phyloP scores from a whole-genome alignment of 1,139 yeast species.

The Sugiyamaella neomexicana region DNA sequence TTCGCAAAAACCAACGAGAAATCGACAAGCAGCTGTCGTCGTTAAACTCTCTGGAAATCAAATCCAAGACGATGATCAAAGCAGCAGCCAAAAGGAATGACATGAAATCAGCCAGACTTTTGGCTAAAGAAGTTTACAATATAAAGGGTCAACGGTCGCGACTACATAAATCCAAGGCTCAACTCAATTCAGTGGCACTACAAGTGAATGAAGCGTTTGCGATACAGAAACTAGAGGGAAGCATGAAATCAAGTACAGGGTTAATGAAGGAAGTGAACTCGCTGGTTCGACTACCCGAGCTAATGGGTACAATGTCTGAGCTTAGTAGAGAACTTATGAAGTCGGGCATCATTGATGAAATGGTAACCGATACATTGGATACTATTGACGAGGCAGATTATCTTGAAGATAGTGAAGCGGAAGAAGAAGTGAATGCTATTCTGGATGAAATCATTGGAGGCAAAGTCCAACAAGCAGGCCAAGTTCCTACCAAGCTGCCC shows the following conservation, averaged over 20 bases:
- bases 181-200: constrained; percentile 81
- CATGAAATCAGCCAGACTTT: constrained; percentile 66
- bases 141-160: constrained; percentile 74
- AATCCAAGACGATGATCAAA: constrained; percentile 74
- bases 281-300: constrained; percentile 74
- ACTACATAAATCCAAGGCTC: constrained; percentile 77
- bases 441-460: constrained; percentile 52
- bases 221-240: constrained; percentile 76
- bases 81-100: constrained; percentile 80
- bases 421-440: constrained; percentile 65
- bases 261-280: constrained; percentile 89
- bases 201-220: constrained; percentile 92
- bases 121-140: constrained; percentile 79
- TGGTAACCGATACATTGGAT: constrained; percentile 91
- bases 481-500: constrained; percentile 43
- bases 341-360: constrained; percentile 89
- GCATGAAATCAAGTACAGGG: constrained; percentile 73
- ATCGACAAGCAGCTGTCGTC: constrained; percentile 70
- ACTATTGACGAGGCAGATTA: constrained; percentile 64
- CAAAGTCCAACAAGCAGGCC: constrained; percentile 39
- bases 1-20: constrained; percentile 83
- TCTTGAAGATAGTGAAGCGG: constrained; percentile 67
- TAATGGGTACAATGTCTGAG: constrained; percentile 82
- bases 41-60: constrained; percentile 54
- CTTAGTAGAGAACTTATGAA: constrained; percentile 82